Base-by-base conservation (phyloP, 192 early-diverging fungal species). In the Pilobolus umbonatus region DNA sequence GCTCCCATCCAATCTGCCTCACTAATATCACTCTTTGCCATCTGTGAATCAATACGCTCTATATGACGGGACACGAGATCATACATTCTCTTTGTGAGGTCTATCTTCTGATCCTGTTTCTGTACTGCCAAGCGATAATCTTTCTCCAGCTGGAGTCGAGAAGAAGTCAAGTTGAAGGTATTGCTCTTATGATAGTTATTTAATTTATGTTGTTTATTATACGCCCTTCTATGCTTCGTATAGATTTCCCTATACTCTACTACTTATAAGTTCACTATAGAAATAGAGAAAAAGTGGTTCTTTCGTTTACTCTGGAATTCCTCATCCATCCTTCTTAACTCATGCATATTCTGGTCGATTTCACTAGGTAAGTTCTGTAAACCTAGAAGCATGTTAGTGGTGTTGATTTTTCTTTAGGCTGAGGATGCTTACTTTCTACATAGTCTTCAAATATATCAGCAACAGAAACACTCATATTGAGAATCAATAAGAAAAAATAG, bases 81-180 rank as follows among this genome's bases (percentile, higher is more conserved):
- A 26, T 76, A 76, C 42, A 80, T 72, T 34, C 74, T 64, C 21
- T 67, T 51, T 21, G 68, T 66, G 12, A 73, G 55, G 25, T 80
- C 78, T 35, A 80, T 80, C 43, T 80, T 80, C 43, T 80, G 75
- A 51, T 80, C 78, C 26, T 77, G 75, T 17, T 76, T 80, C 28
- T 72, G 69, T 30, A 80, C 67, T 14, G 78, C 78, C 25, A 57
- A 57, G 22, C 55, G 50, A 52, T 76, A 80, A 22, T 80, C 75
- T 55, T 74, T 76, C 59, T 78, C 63, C 7, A 62, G 29, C 17
- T 61, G 57, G 40, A 55, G 26, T 49, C 62, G 30, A 22, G 69
- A 55, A 6, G 57, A 28, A 10, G 40, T 34, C 17, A 61, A 36
- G 21, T 49, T 30, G 30, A 40, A 38, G 15, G 32, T 14, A 6